Evolutionary conservation across 441 rosid genomes (phyloP).

Genomic region (Aleurites moluccanus): DNA sequence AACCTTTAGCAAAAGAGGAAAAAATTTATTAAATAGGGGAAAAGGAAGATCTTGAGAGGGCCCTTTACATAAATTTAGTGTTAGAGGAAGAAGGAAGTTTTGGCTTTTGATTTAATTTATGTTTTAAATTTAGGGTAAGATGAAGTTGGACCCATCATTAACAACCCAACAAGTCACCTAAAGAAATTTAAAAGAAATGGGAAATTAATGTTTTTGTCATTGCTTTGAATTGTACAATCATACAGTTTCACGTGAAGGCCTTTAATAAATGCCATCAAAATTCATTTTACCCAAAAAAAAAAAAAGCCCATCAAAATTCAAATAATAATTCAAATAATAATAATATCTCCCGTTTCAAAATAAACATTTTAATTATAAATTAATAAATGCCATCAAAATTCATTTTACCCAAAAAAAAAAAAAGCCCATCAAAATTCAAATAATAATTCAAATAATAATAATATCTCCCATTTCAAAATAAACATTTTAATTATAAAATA

Average conservation of each 20-base stretch:
- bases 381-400: background rate
- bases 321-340: too few relatives aligned
- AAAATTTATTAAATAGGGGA: background rate
- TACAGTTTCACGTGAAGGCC: constrained; percentile 20
- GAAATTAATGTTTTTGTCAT: constrained; percentile 2
- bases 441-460: background rate
- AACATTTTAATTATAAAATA: too few relatives aligned
- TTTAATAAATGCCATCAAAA: background rate
- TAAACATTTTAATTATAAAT: too few relatives aligned
- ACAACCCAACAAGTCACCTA: constrained; percentile 2
- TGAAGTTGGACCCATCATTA: constrained; percentile 15
- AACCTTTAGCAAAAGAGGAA: background rate
- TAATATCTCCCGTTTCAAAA: too few relatives aligned
- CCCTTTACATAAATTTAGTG: background rate
- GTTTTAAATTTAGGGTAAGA: background rate
- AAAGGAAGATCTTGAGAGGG: constrained; percentile 7
- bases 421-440: too few relatives aligned
- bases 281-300: too few relatives aligned
- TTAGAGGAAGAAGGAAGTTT: background rate
- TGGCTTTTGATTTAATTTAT: constrained; percentile 13
- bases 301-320: too few relatives aligned
- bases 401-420: too few relatives aligned
- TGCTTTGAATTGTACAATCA: constrained; percentile 8
- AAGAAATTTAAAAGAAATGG: background rate
- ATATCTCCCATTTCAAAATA: too few relatives aligned